These are phyloP conservation scores for cucumber (Cucumis sativus) DNA, from an alignment of 306 rosid species.

Conservation along the genomic window Cucumber_9930_V3 NC_026660.2:29623001-29623500, in stretches of 20 bases:
- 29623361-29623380: too few relatives aligned
- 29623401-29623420: slow-evolving; percentile 42
- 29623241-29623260: slow-evolving; percentile 70
- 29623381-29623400: slow-evolving; percentile 17
- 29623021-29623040: not conserved
- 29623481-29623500: slow-evolving; percentile 40
- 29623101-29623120: not conserved
- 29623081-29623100: not conserved
- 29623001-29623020: not conserved
- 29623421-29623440: slow-evolving; percentile 7
- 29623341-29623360: too few relatives aligned
- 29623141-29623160: slow-evolving; percentile 35
- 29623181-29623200: slow-evolving; percentile 51
- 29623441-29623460: slow-evolving; percentile 26
- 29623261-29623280: slow-evolving; percentile 68
- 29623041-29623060: not conserved
- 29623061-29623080: not conserved
- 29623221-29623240: not conserved
- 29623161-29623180: slow-evolving; percentile 20
- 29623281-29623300: slow-evolving; percentile 34
- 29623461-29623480: slow-evolving; percentile 24
- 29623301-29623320: slow-evolving; percentile 17
- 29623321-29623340: too few relatives aligned
- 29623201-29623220: slow-evolving; percentile 12
- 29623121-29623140: not conserved